Conservation (phyloP, 73 alveolate genomes). For the Tetrahymena malaccensis region DNA sequence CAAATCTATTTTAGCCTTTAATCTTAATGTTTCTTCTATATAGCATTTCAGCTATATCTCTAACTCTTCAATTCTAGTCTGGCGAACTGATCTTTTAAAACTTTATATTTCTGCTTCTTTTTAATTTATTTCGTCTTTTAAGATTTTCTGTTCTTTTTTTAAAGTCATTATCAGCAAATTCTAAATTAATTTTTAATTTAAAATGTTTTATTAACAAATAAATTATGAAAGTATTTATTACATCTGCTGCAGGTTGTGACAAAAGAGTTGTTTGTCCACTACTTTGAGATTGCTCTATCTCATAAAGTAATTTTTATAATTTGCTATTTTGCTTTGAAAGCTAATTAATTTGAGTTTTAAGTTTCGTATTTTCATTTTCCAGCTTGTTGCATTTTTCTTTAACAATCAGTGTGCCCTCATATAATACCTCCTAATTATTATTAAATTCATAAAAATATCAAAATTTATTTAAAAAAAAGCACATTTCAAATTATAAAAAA, state of each 20-base stretch:
- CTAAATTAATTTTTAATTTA: background rate
- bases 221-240: background rate
- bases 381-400: background rate
- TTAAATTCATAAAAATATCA: background rate
- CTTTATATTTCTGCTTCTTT: background rate
- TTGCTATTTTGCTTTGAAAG: background rate
- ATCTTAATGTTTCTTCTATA: background rate
- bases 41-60: background rate
- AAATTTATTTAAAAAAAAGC: background rate
- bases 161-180: background rate
- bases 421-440: background rate
- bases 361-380: background rate
- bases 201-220: background rate
- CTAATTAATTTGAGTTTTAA: background rate
- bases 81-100: background rate
- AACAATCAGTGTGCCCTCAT: background rate
- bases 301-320: background rate
- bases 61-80: background rate
- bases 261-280: background rate
- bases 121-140: background rate
- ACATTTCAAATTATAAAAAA: no score
- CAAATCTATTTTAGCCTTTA: background rate
- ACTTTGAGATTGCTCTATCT: background rate
- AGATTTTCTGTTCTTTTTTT: background rate
- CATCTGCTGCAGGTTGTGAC: background rate